Evolutionary conservation across 495 filamentous ascomycete genomes (phyloP).

Genomic region (Penicillium chermesinum): DNA sequence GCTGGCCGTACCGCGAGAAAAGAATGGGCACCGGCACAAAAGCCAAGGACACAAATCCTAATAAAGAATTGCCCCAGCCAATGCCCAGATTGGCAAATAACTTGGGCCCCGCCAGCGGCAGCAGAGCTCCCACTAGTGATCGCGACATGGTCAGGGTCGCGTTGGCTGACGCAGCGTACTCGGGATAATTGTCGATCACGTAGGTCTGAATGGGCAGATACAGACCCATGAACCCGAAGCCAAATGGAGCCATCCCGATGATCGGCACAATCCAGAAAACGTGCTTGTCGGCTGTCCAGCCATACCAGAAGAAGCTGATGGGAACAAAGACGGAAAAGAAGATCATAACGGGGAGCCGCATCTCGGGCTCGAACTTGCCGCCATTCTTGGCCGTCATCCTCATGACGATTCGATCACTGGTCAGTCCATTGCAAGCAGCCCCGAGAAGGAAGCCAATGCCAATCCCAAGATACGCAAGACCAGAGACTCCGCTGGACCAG

Average conservation of each 20-base stretch:
- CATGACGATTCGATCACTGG: conserved; percentile 52
- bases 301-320: conserved; percentile 30
- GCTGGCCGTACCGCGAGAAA: conserved; percentile 28
- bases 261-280: conserved; percentile 32
- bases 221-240: conserved; percentile 24
- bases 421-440: conserved; percentile 44
- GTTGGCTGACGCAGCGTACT: conserved; percentile 52
- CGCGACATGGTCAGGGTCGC: conserved; percentile 54
- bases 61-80: conserved; percentile 63
- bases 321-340: conserved; percentile 46
- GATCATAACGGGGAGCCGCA: conserved; percentile 61
- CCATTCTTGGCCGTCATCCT: conserved; percentile 48
- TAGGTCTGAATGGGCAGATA: conserved; percentile 33
- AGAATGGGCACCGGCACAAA: conserved; percentile 33
- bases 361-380: conserved; percentile 55
- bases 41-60: conserved; percentile 59
- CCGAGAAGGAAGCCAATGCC: conserved; percentile 52
- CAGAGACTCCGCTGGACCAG: conserved; percentile 50
- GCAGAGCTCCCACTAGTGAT: conserved; percentile 53
- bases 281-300: conserved; percentile 22
- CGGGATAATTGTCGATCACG: conserved; percentile 29
- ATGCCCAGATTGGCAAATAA: conserved; percentile 59
- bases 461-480: conserved; percentile 58
- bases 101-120: conserved; percentile 57
- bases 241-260: conserved; percentile 24